Base-by-base conservation (phyloP, 305 asterid genomes). In the Euphrasia arctica region DNA sequence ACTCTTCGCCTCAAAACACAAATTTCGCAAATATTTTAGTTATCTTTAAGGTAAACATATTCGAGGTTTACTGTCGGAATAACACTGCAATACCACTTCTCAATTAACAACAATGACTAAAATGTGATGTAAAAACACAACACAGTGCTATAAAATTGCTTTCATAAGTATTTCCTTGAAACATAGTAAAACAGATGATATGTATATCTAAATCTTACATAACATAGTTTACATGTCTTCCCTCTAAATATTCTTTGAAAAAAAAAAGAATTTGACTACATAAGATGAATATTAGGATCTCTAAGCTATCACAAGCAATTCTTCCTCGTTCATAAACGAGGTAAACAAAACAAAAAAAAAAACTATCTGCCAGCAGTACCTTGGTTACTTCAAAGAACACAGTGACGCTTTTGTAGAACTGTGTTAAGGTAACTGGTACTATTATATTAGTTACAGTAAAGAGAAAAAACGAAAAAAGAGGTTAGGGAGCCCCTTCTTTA, bases 401-500 rank as follows among this genome's bases (percentile, higher is more conserved):
- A 32, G 59, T 61, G 15, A 54, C 65, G 10, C 25, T 68, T 39
- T 43, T 57, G 67, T 67, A 58, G 58, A 60, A 60, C 31, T 58
- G 67, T 48, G 62, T 64, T 48, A 68, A 70, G 62, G 66, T 57
- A 31, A 71, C 29, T 55, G 62, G 67, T 58, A 66, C 73, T 72
- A 66, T 73, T 69, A 69, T 64, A 78, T 70, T 39, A 68, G 71
- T 71, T 69, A 78, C 60, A 67, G 41, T 72, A 72, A 54, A 41
- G 39, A 52, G 9, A 18, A 50, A 49, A 49, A 64, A 49, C 34
- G 58, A 14, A 49, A 49, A 14, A 70, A 50, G 22, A 68, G 70
- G 73, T 68, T 76, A 74, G 75, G 72, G 9, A 8, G 12, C 45
- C 73, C 73, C 78, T 74, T 72, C 67, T 76, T 70, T 50, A 50